A percentile compares a stretch with the other conserved stretches of the same genome.
Conservation (phyloP, 805 yeast species). For the Kodamaea nitidulidarum region DNA sequence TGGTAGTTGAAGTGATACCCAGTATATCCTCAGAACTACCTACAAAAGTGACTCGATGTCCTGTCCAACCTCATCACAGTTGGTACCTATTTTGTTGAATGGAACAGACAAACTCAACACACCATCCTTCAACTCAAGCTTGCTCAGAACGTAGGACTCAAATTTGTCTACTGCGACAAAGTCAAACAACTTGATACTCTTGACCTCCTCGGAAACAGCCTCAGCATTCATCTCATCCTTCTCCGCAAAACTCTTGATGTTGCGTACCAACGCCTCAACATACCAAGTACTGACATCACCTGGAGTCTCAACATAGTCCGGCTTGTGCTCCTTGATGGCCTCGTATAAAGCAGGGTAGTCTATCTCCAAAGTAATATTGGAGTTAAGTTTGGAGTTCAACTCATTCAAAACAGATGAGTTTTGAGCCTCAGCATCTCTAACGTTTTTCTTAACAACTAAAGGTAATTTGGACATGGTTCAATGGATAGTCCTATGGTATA, state of each 20-base stretch:
- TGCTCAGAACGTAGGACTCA: slow-evolving; percentile 2
- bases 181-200: slow-evolving; percentile 10
- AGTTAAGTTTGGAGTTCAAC: slow-evolving; percentile 7
- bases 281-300: slow-evolving; percentile 13
- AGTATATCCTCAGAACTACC: background rate
- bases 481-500: no score
- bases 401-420: slow-evolving; percentile 7
- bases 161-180: slow-evolving; percentile 6
- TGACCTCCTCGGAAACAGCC: slow-evolving; percentile 12
- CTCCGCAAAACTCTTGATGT: slow-evolving; percentile 7
- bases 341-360: slow-evolving; percentile 11
- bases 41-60: background rate
- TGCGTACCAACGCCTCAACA: slow-evolving; percentile 7
- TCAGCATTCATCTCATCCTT: slow-evolving; percentile 13
- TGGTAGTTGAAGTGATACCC: no score
- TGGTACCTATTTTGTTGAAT: slow-evolving; percentile 5
- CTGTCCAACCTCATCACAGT: slow-evolving; percentile 9
- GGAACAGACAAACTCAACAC: slow-evolving; percentile 8
- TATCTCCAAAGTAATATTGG: slow-evolving; percentile 9
- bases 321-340: slow-evolving; percentile 6
- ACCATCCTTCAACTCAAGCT: slow-evolving; percentile 9
- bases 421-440: slow-evolving; percentile 13
- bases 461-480: slow-evolving; percentile 13
- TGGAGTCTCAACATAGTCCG: slow-evolving; percentile 7
- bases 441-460: slow-evolving; percentile 10